A percentile compares a stretch with the other conserved stretches of the same genome.
These are phyloP conservation scores for Penicillium samsonianum DNA, from an alignment of 495 filamentous ascomycete species.

Conservation along the genomic window DNA sequence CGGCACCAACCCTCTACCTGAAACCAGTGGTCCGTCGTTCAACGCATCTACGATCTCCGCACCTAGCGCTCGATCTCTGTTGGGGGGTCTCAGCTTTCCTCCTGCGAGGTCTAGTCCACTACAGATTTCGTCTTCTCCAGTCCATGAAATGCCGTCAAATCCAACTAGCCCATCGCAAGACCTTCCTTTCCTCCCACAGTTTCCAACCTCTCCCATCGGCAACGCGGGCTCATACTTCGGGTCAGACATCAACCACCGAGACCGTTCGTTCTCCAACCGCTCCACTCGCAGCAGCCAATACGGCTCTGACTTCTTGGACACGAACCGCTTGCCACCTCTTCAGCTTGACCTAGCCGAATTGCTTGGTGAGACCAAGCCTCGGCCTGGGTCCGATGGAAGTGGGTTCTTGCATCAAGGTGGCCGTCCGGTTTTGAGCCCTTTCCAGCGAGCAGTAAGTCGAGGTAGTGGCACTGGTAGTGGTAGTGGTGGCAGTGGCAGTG, in stretches of 20 bases:
- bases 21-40: conserved; percentile 30
- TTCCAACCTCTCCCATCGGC: conserved; percentile 39
- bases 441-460: conserved; percentile 45
- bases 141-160: conserved; percentile 38
- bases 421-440: conserved; percentile 43
- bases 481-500: conserved; percentile 45
- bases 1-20: conserved; percentile 45
- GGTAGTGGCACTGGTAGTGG: conserved; percentile 50
- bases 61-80: conserved; percentile 37
- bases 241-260: conserved; percentile 38
- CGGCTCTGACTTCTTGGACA: conserved; percentile 43
- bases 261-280: conserved; percentile 52
- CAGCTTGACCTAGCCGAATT: conserved; percentile 41
- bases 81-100: conserved; percentile 46
- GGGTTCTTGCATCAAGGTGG: conserved; percentile 31
- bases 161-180: conserved; percentile 43
- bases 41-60: conserved; percentile 33
- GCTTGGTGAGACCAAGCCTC: conserved; percentile 34
- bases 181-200: conserved; percentile 39
- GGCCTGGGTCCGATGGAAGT: conserved; percentile 38
- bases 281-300: conserved; percentile 47
- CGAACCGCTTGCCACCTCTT: conserved; percentile 36
- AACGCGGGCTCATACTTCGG: conserved; percentile 38
- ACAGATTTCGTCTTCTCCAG: conserved; percentile 40
- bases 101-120: conserved; percentile 45